Evolutionary conservation across 2,329 filamentous ascomycete species (phyloP), one percentile per base, ranked within the genome.

Genomic region (Ilyonectria destructans): DNA sequence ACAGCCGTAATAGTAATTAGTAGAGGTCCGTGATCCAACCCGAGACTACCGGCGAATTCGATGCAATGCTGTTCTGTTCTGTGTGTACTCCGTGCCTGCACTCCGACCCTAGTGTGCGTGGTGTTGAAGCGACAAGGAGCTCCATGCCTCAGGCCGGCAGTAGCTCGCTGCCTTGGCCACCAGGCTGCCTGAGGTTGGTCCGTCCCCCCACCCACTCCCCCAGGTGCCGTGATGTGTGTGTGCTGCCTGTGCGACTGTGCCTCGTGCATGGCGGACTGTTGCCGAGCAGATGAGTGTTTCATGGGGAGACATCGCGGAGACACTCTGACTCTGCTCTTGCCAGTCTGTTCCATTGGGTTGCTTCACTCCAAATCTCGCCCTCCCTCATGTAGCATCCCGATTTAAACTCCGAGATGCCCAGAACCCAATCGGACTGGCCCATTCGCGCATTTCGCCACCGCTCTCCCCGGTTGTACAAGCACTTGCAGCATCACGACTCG

Each of bases 211-310:
- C 8, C 40, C 15, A n/a, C 40, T n/a, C 15, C n/a, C 5, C n/a
- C 15, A n/a, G 40, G 40, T 43, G 40, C 40, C 15, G n/a, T n/a
- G 40, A 17, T 43, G 40, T 43, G 40, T 43, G 15, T 43, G 40
- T 40, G 37, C n/a, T 33, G 40, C 56, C n/a, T 13, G 31, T 21
- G 13, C 43, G 13, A 12, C 40, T 45, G 29, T 56, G 35, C 10
- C 43, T 55, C 52, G 60, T 45, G 31, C 40, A 43, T 15, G 40
- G 17, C 40, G 40, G 40, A 43, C n/a, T n/a, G n/a, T 43, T 43
- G 40, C 52, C 45, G 46, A 49, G 65, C 37, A 67, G n/a, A 71
- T 62, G 55, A 62, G 52, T 61, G 73, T 75, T 75, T 75, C 66
- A 72, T 68, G n/a, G 59, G 56, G 55, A 68, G 62, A 68, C 72